Conservation (phyloP, 805 yeast species). For the Torulaspora franciscae region DNA sequence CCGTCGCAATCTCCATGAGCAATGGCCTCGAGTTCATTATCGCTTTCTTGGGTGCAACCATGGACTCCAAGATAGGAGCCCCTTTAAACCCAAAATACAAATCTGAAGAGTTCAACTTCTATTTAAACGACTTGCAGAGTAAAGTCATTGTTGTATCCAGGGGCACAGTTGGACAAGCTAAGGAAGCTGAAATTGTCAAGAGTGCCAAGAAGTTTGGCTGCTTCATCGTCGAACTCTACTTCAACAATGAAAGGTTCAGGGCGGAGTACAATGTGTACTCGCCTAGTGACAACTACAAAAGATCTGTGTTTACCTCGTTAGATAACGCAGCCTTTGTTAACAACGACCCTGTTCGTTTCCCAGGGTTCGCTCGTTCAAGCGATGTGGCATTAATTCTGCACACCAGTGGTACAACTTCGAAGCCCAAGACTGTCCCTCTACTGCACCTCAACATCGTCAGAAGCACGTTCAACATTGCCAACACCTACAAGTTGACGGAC, state of each 20-base stretch:
- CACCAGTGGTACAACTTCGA: slow-evolving; percentile 73
- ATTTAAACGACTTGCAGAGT: slow-evolving; percentile 55
- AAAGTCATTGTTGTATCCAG: slow-evolving; percentile 53
- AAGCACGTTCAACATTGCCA: slow-evolving; percentile 53
- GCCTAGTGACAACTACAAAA: slow-evolving; percentile 27
- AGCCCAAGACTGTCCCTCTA: slow-evolving; percentile 71
- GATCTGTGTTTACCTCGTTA: slow-evolving; percentile 25
- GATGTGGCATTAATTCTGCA: slow-evolving; percentile 64
- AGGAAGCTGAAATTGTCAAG: slow-evolving; percentile 41
- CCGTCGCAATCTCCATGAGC: slow-evolving; percentile 57
- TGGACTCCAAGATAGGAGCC: slow-evolving; percentile 56
- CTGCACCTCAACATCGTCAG: slow-evolving; percentile 59
- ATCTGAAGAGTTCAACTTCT: slow-evolving; percentile 58
- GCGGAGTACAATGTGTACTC: slow-evolving; percentile 41
- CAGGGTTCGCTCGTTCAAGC: slow-evolving; percentile 43
- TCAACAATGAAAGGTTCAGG: slow-evolving; percentile 38
- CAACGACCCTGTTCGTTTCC: slow-evolving; percentile 28
- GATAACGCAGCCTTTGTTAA: slow-evolving; percentile 33
- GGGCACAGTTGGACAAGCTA: slow-evolving; percentile 39
- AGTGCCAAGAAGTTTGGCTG: slow-evolving; percentile 48
- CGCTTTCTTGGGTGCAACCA: slow-evolving; percentile 53
- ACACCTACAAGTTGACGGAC: slow-evolving; percentile 49
- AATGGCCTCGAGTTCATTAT: slow-evolving; percentile 56
- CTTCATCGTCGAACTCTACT: slow-evolving; percentile 51
- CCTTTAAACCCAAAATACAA: slow-evolving; percentile 65